Conservation (phyloP, 495 filamentous ascomycete genomes). For the Trypethelium eluteriae region DNA sequence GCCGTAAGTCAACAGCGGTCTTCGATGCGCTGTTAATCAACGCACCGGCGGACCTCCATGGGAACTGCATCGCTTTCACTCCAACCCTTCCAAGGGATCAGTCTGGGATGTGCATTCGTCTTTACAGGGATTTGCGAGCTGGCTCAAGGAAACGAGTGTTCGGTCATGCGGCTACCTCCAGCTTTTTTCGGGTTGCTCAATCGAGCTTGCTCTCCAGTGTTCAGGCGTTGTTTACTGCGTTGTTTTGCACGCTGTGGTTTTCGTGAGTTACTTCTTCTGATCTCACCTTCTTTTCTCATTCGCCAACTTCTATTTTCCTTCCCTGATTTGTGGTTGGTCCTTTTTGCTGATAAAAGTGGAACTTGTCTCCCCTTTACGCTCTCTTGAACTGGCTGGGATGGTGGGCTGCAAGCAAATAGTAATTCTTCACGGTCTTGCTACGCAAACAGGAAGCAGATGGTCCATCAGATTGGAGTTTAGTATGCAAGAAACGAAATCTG, state of each 20-base stretch:
- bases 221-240: conserved; percentile 14
- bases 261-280: neutral
- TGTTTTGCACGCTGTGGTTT: neutral
- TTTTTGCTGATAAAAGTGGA: neutral
- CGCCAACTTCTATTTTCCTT: neutral
- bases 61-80: no score
- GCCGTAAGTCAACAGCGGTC: conserved; percentile 16
- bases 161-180: neutral
- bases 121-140: neutral
- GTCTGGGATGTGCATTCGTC: no score
- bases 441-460: neutral
- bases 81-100: no score
- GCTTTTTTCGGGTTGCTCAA: neutral
- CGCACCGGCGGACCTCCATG: no score
- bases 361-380: neutral
- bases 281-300: neutral
- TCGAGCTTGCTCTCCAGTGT: neutral
- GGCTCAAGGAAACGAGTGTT: neutral
- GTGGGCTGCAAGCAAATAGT: neutral
- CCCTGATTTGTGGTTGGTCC: neutral
- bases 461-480: neutral
- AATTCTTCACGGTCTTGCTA: neutral
- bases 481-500: neutral
- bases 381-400: neutral
- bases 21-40: conserved; percentile 10